phyloP scores from a whole-genome alignment of 1,284 basidiomycete genomes.

The Polyporus tsugae region DNA sequence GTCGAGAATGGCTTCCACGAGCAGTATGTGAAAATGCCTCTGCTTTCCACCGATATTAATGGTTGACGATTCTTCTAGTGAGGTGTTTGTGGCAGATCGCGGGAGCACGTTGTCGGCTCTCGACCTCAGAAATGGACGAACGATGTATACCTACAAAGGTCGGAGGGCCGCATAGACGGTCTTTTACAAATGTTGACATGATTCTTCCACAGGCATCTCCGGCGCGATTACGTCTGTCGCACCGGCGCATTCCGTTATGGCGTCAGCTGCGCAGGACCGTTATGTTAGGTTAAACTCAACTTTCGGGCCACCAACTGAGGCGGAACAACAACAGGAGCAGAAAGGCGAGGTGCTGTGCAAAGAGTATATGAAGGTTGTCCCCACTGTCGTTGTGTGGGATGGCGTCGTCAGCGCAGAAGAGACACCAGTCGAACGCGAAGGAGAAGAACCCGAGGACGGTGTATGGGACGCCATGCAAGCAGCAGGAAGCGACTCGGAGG shows the following conservation, averaged over 20 bases:
- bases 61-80: constrained; percentile 52
- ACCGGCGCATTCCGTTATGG: constrained; percentile 58
- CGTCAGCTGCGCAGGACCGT: constrained; percentile 72
- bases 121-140: constrained; percentile 78
- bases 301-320: constrained; percentile 58
- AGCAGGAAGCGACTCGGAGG: constrained; percentile 42
- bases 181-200: not conserved
- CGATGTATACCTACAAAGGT: constrained; percentile 81
- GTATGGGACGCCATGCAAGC: constrained; percentile 51
- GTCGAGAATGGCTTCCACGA: constrained; percentile 70
- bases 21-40: constrained; percentile 60
- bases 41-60: not conserved
- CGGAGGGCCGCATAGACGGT: constrained; percentile 6
- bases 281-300: constrained; percentile 80
- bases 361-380: constrained; percentile 71
- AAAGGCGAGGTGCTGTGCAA: constrained; percentile 77
- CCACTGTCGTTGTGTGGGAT: constrained; percentile 71
- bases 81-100: constrained; percentile 80
- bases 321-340: constrained; percentile 61
- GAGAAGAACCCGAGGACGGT: constrained; percentile 55
- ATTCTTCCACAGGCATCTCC: constrained; percentile 59
- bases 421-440: constrained; percentile 48
- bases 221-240: constrained; percentile 74
- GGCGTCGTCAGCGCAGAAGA: constrained; percentile 52
- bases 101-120: constrained; percentile 74